phyloP scores from a whole-genome alignment of 2,329 filamentous ascomycete species.

The Cercospora sp. region DNA sequence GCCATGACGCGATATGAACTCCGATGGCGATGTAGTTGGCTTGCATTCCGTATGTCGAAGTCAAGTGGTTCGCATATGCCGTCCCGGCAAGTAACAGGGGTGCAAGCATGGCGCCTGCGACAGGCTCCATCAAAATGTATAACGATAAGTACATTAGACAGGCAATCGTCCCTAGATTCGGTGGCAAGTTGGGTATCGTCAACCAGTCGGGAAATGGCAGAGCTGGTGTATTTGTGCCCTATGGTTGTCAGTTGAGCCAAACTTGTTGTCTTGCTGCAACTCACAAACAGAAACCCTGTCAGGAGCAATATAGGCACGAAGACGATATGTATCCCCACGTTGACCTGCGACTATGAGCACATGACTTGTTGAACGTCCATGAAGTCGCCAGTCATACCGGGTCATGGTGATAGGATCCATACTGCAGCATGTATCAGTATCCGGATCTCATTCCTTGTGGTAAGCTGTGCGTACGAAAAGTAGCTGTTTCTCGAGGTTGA shows the following conservation, averaged over 20 bases:
- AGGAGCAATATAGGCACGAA: constrained; percentile 77
- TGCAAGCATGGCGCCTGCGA: constrained; percentile 77
- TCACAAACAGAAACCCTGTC: constrained; percentile 70
- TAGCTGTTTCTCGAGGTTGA: constrained; percentile 80
- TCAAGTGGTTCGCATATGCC: constrained; percentile 73
- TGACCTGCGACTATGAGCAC: constrained; percentile 56
- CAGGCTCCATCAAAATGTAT: constrained; percentile 90
- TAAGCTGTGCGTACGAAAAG: constrained; percentile 65
- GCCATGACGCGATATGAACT: constrained; percentile 75
- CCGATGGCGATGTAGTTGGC: constrained; percentile 67
- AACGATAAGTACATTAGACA: constrained; percentile 69
- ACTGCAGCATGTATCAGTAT: constrained; percentile 54
- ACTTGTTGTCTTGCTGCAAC: constrained; percentile 33
- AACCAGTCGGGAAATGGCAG: constrained; percentile 57
- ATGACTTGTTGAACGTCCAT: background rate
- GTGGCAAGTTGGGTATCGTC: constrained; percentile 58
- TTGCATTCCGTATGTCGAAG: constrained; percentile 60
- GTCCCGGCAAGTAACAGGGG: constrained; percentile 74
- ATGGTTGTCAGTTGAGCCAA: background rate
- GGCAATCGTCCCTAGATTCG: constrained; percentile 60
- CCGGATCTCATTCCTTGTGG: background rate
- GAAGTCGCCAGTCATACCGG: constrained; percentile 46
- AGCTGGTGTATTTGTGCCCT: constrained; percentile 60
- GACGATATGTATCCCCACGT: constrained; percentile 75
- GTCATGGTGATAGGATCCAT: constrained; percentile 81